Conservation (phyloP, 768 basidiomycete species). For the Pilatotrama ljubarskyi region DNA sequence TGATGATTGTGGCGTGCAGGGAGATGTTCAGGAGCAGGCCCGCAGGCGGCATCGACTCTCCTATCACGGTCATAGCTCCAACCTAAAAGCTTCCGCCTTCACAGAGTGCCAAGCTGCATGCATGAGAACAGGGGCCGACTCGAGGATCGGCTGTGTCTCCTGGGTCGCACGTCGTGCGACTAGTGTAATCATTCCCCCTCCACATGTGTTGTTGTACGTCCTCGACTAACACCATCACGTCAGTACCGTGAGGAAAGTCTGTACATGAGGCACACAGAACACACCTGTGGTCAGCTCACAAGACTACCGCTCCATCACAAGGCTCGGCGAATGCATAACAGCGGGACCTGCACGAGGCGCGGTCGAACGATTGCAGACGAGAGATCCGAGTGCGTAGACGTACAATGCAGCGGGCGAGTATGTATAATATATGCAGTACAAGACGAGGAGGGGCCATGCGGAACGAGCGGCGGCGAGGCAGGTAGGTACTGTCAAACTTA, state of each 20-base stretch:
- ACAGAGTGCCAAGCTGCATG: no score
- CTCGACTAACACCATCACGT: slow-evolving; percentile 12
- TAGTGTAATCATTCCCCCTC: neutral
- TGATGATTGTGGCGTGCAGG: neutral
- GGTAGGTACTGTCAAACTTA: no score
- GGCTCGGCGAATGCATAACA: neutral
- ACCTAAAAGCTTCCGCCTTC: no score
- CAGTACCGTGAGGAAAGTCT: neutral
- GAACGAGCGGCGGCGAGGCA: neutral
- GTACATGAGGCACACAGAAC: slow-evolving; percentile 10
- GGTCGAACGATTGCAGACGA: neutral
- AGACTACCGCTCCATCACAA: neutral
- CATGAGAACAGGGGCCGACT: no score
- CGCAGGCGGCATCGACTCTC: no score
- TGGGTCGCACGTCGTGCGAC: neutral
- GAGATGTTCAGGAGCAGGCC: no score
- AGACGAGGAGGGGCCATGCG: neutral
- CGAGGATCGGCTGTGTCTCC: no score
- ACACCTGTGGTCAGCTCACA: slow-evolving; percentile 9
- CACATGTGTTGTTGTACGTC: slow-evolving; percentile 1
- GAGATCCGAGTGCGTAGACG: slow-evolving; percentile 12
- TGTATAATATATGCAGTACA: slow-evolving; percentile 18
- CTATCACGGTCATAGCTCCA: no score
- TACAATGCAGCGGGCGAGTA: slow-evolving; percentile 15
- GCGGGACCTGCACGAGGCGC: neutral